Base-by-base conservation (phyloP, 768 basidiomycete species). In the Termitomyces heimii region DNA sequence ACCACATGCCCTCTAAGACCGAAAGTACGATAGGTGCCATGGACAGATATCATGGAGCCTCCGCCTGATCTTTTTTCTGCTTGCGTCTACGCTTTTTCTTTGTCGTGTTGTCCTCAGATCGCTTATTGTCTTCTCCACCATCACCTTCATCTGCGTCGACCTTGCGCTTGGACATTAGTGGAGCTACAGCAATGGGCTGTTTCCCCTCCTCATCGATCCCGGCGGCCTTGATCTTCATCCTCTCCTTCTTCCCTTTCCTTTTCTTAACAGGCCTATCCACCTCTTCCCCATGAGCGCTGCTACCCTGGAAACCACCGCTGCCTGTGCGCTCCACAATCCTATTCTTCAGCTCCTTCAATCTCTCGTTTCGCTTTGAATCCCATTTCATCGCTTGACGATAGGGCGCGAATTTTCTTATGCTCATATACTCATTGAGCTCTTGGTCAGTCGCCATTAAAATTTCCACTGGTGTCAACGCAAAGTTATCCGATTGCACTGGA, bases 341-440 rank as follows among this genome's bases (percentile, higher is more conserved):
- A 46, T 76, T 67, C 68, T 88, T 90, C 56, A 97, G 77, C 58
- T 94, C 89, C 64, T 79, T 76, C 45, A 96, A 74, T 61, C 85
- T 81, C 46, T 87, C 82, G 24, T 74, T 75, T 14, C 90, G 80
- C 39, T 75, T 78, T 34, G 76, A 70, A 65, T 89, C 89, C 85
- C 86, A 92, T 32, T 70, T 75, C n/a, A 67, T 70, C 31, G 66
- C 71, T 63, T 82, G 77, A 43, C 91, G 84, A 70, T 98, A 98
- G 6, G 97, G 92, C 16, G 96, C 97, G 62, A 92, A 81, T 69
- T 89, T 89, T 73, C 92, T 96, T 64, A 98, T 76, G 44, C 88
- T 83, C 72, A 96, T 82, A 70, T 93, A 93, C 57, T 90, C 80
- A 73, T 98, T 99, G 49, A 99, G 81, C 67, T 99, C 97, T 55